Percentiles rank a stretch among this genome's conserved stretches.
These are phyloP conservation scores for Epichloe gansuensis DNA, from an alignment of 2,329 filamentous ascomycete genomes.

Conservation along the genomic window DNA sequence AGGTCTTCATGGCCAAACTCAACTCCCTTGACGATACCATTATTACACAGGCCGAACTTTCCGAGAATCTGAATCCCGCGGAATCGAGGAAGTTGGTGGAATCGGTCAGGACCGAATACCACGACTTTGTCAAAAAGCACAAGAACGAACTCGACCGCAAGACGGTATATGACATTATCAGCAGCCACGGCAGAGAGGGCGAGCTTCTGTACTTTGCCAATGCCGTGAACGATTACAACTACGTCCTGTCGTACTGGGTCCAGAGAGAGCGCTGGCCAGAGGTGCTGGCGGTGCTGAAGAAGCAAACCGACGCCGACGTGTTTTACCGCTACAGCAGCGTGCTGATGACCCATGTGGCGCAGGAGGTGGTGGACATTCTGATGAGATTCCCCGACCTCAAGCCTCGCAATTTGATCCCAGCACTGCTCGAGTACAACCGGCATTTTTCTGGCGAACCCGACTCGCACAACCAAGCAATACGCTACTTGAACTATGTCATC, in stretches of 20 bases:
- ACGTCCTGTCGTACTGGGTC: conserved; percentile 93
- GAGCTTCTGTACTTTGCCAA: conserved; percentile 88
- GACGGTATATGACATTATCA: conserved; percentile 91
- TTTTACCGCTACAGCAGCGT: conserved; percentile 97
- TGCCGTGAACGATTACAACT: conserved; percentile 81
- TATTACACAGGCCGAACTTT: conserved; percentile 71
- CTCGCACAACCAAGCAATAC: conserved; percentile 74
- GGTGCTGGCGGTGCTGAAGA: conserved; percentile 77
- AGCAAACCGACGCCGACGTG: conserved; percentile 80
- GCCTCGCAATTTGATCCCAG: conserved; percentile 79
- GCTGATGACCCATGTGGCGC: conserved; percentile 78
- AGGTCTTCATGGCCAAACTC: conserved; percentile 94
- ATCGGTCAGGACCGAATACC: conserved; percentile 62
- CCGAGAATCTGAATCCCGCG: conserved; percentile 55
- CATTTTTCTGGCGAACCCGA: conserved; percentile 51
- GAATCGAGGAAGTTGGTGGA: conserved; percentile 62
- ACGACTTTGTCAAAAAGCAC: conserved; percentile 75
- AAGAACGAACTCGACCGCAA: conserved; percentile 79
- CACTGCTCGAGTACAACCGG: conserved; percentile 85
- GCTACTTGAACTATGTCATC: conserved; percentile 88
- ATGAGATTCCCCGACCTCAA: conserved; percentile 84
- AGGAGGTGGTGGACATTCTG: conserved; percentile 84
- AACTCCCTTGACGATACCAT: conserved; percentile 92
- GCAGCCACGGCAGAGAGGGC: conserved; percentile 85
- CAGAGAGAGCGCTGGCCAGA: conserved; percentile 88